Base-by-base conservation (phyloP, 371 early-diverging fungal genomes). In the Mucor velutinosus region DNA sequence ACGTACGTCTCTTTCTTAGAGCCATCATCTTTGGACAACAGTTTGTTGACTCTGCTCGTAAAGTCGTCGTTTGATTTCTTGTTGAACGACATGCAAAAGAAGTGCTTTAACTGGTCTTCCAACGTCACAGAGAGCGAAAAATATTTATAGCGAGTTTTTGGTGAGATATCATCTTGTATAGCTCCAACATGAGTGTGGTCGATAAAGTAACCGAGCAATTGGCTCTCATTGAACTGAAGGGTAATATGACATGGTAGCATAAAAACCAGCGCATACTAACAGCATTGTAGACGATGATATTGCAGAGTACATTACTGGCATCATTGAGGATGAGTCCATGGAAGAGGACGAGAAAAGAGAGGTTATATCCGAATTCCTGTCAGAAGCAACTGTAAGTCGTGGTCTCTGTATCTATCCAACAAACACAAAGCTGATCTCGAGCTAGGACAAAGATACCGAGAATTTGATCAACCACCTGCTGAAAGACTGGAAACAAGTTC, bases 281-380 rank as follows among this genome's bases (percentile, higher is more conserved):
- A 45, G 57, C 5, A 45, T 7, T 25, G 30, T 25, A 82, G 83
- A 83, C 67, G 76, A 78, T 10, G 83, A 83, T 45, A 82, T 86
- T 47, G 69, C 86, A 12, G 82, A 85, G 33, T 88, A 84, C 65
- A 83, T 88, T 69, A 79, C 84, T 55, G 83, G 86, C 27, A 79
- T 88, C 60, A 77, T 86, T 2, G 72, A 81, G 30, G 88, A 88
- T 30, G 83, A 79, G 19, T 79, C 82, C 3, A 78, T 88, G 59
- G 83, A 80, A 21, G 81, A 85, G 25, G 80, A 82, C 23, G 88
- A 88, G 60, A 86, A 84, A 49, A 81, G 80, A 4, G 88, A 85
- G 68, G 86, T 81, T 7, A 80, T 88, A 25, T 67, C 81, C 19
- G 88, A 85, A 58, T 84, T 85, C 12, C 68, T 88, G 15, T 67